Evolutionary conservation across 108 stramenopile species (phyloP), one percentile per base, ranked within the genome.

Genomic region (Cyclotella cryptica): DNA sequence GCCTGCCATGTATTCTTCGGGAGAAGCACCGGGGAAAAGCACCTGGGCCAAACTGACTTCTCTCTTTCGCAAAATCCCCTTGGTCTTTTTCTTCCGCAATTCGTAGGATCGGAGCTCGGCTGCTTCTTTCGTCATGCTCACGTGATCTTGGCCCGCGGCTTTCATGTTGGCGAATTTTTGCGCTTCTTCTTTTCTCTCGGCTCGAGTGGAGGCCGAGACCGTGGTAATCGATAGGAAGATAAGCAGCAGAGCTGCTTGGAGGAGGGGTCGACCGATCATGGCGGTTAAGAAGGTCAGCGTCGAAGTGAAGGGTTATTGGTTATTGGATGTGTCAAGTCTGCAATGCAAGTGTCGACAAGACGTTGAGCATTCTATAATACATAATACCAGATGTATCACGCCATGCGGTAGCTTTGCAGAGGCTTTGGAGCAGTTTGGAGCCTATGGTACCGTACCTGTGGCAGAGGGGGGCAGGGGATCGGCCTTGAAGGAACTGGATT

Each of bases 11-110:
- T 90, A 95, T 19, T 88, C 77, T 59, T 91, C 88, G 43, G 92
- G 88, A 12, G 92, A 87, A 15, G 85, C 91, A 10, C 91, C 91
- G 17, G 95, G 92, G 71, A 92, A 96, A 52, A 93, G 86, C 11
- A 95, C 83, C 21, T 88, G 83, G 9, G 90, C 89, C 64, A 92
- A 59, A 43, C 86, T 81, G 12, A 78, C 74, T 49, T 92, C 77
- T 21, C 73, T 66, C 60, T 87, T 88, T 15, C 86, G 77, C 28
- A 95, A 71, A 19, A 95, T 41, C 1, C 92, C 90, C 80, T 80
- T 88, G 52, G 69, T 79, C 81, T 87, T 95, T 82, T 95, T 95
- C 51, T 71, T 71, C 1, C 69, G 53, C 1, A 71, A 39, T 71
- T 71, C 69, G 30, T 71, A 71, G 18, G 74, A 66, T 29, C 80